Evolutionary conservation across 1,284 basidiomycete genomes (phyloP).

Genomic region (Entoloma clypeatum): DNA sequence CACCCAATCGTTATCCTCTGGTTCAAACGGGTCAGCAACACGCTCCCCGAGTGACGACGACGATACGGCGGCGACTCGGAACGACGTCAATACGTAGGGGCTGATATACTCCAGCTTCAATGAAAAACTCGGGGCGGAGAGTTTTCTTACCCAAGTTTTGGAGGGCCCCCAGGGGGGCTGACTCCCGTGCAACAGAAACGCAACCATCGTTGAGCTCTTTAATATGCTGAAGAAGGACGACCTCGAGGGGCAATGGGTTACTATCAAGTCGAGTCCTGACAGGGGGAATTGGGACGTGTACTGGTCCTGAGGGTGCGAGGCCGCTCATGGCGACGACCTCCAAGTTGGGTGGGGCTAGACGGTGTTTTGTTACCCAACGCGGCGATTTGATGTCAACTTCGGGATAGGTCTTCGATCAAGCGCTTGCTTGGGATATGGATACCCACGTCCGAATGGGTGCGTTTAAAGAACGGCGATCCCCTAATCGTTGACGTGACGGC

Average conservation of each 20-base stretch:
- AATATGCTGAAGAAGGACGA: conserved; percentile 32
- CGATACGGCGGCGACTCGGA: too few species aligned
- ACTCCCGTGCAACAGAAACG: conserved; percentile 22
- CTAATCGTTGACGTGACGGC: background rate
- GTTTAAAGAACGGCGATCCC: conserved; percentile 17
- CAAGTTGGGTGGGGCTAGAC: conserved; percentile 19
- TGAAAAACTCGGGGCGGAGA: too few species aligned
- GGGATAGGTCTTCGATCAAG: conserved; percentile 42
- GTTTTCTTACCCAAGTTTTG: too few species aligned
- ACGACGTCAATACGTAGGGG: conserved; percentile 26
- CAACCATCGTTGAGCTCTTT: conserved; percentile 34
- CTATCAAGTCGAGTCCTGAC: conserved; percentile 50
- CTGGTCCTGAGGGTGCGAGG: conserved; percentile 33
- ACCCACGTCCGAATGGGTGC: conserved; percentile 54
- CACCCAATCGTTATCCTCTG: too few species aligned
- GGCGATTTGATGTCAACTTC: background rate
- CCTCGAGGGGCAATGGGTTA: conserved; percentile 44
- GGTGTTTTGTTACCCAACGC: conserved; percentile 1
- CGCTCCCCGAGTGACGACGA: too few species aligned
- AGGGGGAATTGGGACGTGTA: conserved; percentile 48
- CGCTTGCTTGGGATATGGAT: conserved; percentile 50
- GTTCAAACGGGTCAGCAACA: too few species aligned
- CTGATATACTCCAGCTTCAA: background rate
- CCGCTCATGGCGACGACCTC: conserved; percentile 34
- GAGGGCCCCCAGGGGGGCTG: background rate